phyloP scores from a whole-genome alignment of 2,329 filamentous ascomycete species.

The Xylariaceae sp. region DNA sequence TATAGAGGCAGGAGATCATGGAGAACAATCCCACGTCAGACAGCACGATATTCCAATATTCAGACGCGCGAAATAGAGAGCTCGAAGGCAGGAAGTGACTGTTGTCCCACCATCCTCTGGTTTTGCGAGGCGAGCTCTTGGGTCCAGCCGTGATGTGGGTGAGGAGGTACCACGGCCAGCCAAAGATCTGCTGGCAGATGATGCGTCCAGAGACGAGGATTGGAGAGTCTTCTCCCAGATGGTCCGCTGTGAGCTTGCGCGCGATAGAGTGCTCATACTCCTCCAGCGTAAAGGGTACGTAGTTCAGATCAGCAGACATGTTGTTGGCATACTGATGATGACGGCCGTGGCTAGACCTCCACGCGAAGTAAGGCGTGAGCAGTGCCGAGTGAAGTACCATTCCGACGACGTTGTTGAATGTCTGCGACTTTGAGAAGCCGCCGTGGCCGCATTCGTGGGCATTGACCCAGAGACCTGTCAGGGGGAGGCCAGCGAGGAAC shows the following conservation, averaged over 20 bases:
- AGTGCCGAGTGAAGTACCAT: conserved; percentile 9
- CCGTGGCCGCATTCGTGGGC: conserved; percentile 3
- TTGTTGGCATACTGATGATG: conserved; percentile 13
- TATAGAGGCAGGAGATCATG: conserved; percentile 42
- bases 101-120: conserved; percentile 30
- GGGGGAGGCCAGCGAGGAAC: conserved; percentile 2
- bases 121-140: conserved; percentile 27
- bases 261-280: conserved; percentile 7
- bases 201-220: conserved; percentile 1
- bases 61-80: conserved; percentile 48
- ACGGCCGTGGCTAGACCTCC: conserved; percentile 10
- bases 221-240: conserved; percentile 4
- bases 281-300: conserved; percentile 6
- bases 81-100: conserved; percentile 54
- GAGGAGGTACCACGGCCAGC: conserved; percentile 49
- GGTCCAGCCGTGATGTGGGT: conserved; percentile 5
- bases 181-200: conserved; percentile 50
- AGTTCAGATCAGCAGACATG: conserved; percentile 11
- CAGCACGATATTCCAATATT: conserved; percentile 45
- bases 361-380: conserved; percentile 8
- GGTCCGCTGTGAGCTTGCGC: conserved; percentile 4
- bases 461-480: conserved; percentile 3
- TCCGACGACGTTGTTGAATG: conserved; percentile 1
- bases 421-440: background rate
- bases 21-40: conserved; percentile 48